Evolutionary conservation across 495 filamentous ascomycete genomes (phyloP), one percentile per base, ranked within the genome.

Genomic region (Podospora appendiculata): DNA sequence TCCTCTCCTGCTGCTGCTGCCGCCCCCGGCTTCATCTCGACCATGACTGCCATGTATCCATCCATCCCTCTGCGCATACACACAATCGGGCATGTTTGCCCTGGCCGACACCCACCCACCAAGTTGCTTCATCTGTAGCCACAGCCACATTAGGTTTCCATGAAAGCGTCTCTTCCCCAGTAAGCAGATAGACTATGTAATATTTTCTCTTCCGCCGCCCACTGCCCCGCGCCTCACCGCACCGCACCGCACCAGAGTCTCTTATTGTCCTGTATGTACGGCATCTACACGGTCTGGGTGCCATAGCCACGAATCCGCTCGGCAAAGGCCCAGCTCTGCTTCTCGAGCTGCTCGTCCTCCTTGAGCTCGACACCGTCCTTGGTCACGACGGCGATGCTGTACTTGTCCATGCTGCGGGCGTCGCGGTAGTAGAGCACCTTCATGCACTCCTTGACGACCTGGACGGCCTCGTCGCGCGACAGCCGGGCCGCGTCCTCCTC

Each of bases 381-480:
- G 41, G 89, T 91, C 47, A 98, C 79, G 32, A 96, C 78, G 12
- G 91, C 91, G 66, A 98, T 84, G 48, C 87, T 89, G 69, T 96
- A 98, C 66, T 83, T 78, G 70, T 96, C 89, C 66, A 90, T 68
- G 75, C 88, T 93, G 62, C 93, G 83, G 8, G 93, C 93, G 75
- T 98, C 93, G 56, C 93, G 80, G 75, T 98, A 98, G 76, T 90
- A 98, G 51, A 98, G 78, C 52, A 97, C 91, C 79, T 97, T 97
- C 87, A 98, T 89, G 67, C 89, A 94, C 70, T 95, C 87, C 73
- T 85, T 85, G 52, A 97, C 72, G 12, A 88, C 79, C 25, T 81
- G 75, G 45, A 96, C 76, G 41, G 93, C 93, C 68, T 86, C 65
- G 61, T 97, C 92, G 60, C 80, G 80, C 42, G 74, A 86, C 51